phyloP scores from a whole-genome alignment of 2,329 filamentous ascomycete genomes.

The Hypoxylon sp. region DNA sequence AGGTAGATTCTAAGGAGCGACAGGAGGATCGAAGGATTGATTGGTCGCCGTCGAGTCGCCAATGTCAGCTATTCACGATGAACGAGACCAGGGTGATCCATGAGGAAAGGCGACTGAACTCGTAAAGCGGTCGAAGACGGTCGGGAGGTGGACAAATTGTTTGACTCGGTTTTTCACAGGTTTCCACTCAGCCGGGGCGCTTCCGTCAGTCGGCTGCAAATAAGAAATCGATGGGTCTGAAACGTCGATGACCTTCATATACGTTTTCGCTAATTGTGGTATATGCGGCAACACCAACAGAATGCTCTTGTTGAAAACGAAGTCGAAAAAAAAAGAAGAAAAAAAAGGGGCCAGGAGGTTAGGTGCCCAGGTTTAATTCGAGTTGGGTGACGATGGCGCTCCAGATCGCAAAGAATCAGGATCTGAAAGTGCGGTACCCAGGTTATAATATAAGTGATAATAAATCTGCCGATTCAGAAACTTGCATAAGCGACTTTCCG shows the following conservation, averaged over 20 bases:
- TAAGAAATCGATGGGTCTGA: conserved; percentile 13
- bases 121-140: conserved; percentile 23
- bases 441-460: conserved; percentile 4
- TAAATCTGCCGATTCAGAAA: conserved; percentile 31
- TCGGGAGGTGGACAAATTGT: conserved; percentile 29
- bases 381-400: conserved; percentile 5
- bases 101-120: conserved; percentile 26
- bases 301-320: neutral
- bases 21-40: conserved; percentile 7
- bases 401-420: conserved; percentile 12
- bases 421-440: neutral
- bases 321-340: neutral
- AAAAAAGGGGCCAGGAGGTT: neutral
- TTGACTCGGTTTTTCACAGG: conserved; percentile 30
- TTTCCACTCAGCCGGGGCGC: conserved; percentile 28
- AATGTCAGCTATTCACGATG: conserved; percentile 34
- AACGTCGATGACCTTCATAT: conserved; percentile 7
- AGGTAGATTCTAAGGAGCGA: conserved; percentile 17
- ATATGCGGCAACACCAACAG: neutral
- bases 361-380: neutral
- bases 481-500: conserved; percentile 23
- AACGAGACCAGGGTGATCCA: conserved; percentile 30
- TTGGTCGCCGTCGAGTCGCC: conserved; percentile 25
- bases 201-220: conserved; percentile 2
- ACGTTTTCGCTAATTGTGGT: neutral